Percentiles rank a stretch among this genome's conserved stretches.
Evolutionary conservation across 495 filamentous ascomycete genomes (phyloP).

Genomic region (Oleoguttula mirabilis): DNA sequence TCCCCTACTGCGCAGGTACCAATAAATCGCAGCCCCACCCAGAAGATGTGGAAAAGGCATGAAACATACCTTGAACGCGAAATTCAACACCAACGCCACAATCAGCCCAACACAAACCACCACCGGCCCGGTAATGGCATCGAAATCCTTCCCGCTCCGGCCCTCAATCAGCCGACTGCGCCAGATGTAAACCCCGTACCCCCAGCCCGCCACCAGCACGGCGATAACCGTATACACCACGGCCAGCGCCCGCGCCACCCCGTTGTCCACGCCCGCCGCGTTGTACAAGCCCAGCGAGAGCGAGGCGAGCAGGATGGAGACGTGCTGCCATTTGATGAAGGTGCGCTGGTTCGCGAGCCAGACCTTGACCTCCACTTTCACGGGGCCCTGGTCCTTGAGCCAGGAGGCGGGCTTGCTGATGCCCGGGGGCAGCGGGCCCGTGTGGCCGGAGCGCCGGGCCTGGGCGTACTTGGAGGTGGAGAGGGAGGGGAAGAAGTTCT

Average conservation of each 20-base stretch:
- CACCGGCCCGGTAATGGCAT: slow-evolving; percentile 72
- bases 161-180: slow-evolving; percentile 63
- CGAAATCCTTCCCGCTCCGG: slow-evolving; percentile 65
- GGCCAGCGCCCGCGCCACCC: slow-evolving; percentile 60
- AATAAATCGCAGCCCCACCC: no score
- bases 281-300: slow-evolving; percentile 79
- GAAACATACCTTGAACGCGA: slow-evolving; percentile 59
- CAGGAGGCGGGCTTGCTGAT: slow-evolving; percentile 69
- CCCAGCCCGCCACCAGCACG: slow-evolving; percentile 73
- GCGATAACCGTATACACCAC: slow-evolving; percentile 74
- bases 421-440: slow-evolving; percentile 56
- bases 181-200: slow-evolving; percentile 66
- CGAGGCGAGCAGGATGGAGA: slow-evolving; percentile 70
- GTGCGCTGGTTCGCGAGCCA: slow-evolving; percentile 98
- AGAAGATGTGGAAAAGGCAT: not conserved
- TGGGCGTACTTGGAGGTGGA: slow-evolving; percentile 58
- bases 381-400: slow-evolving; percentile 85
- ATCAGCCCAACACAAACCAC: slow-evolving; percentile 71
- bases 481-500: slow-evolving; percentile 58
- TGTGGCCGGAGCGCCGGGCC: slow-evolving; percentile 33
- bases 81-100: slow-evolving; percentile 72
- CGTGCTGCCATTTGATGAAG: slow-evolving; percentile 95
- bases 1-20: no score
- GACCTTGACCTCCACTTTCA: slow-evolving; percentile 90
- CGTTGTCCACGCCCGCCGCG: slow-evolving; percentile 61